phyloP scores from a whole-genome alignment of 208 protist genomes.

The Crithidia bombi region DNA sequence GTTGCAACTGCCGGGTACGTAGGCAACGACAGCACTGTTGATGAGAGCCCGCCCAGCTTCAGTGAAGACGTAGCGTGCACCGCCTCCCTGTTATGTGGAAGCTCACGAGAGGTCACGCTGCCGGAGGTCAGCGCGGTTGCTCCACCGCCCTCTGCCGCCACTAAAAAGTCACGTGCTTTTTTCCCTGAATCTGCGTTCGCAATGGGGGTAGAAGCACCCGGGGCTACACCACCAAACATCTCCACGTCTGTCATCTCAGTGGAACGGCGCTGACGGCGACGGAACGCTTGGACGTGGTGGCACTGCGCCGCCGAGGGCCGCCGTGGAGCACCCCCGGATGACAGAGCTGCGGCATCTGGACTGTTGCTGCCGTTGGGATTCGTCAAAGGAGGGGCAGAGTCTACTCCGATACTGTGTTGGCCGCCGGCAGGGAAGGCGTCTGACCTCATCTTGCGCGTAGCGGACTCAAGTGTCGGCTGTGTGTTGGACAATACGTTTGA shows the following conservation, averaged over 20 bases:
- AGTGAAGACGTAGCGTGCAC: neutral
- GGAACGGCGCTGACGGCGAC: slow-evolving; percentile 17
- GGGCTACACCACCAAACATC: neutral
- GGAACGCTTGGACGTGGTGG: slow-evolving; percentile 5
- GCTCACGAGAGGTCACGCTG: neutral
- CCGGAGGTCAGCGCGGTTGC: neutral
- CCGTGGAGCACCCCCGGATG: neutral
- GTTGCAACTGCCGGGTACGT: neutral
- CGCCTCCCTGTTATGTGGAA: neutral
- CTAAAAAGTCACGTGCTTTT: neutral
- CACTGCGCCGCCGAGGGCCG: slow-evolving; percentile 6
- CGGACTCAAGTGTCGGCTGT: neutral
- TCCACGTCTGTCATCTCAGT: slow-evolving; percentile 24
- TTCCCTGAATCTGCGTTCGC: neutral
- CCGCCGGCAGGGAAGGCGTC: neutral
- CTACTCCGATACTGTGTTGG: neutral
- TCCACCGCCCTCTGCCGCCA: neutral
- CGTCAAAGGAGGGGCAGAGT: slow-evolving; percentile 1
- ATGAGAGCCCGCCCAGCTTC: slow-evolving; percentile 14
- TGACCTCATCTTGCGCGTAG: neutral
- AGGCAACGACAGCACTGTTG: neutral
- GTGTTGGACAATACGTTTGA: neutral
- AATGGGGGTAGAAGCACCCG: neutral
- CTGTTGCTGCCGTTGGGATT: neutral
- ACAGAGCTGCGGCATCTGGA: slow-evolving; percentile 2